Base-by-base conservation (phyloP, 371 early-diverging fungal genomes). In the Saksenaea vasiformis region DNA sequence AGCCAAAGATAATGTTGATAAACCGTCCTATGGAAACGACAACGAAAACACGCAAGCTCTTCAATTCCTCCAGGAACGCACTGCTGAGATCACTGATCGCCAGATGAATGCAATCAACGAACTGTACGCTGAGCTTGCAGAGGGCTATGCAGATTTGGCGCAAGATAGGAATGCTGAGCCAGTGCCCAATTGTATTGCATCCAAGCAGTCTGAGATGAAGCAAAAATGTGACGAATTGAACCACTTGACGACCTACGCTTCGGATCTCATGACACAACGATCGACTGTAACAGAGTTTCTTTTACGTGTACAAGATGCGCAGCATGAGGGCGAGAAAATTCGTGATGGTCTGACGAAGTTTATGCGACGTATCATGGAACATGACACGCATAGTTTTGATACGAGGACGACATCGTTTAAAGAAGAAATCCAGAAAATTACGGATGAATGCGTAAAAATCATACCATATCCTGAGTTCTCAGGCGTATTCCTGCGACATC, bases 321-420 rank as follows among this genome's bases (percentile, higher is more conserved):
- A 67, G 5, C 74, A 68, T 26, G 77, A 79, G 43, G 79, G 77
- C 1, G 83, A 79, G 31, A 77, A 76, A 53, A 66, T 79, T 19
- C 69, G 72, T 5, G 83, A 82, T 27, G 60, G 28, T 11, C 58
- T 79, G 10, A 54, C 43, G 5, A 82, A 82, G 44, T 56, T 63
- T 19, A 70, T 67, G 15, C 69, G 83, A 10, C 71, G 78, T 15
- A 74, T 73, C 17, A 73, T 76, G 73, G 64, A 69, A 14, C 63
- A 60, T 38, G 71, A 75, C 22, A 69, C 64, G 5, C 28, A 28
- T 2, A 37, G 44, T 5, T 59, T 76, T 2, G 78, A 78, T 31
- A 41, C 44, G 2, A 74, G 78, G 13, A 60, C 72, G 0, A 28
- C 38, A 10, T 34, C 61, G 14, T 73, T 77, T 9, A 69, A 64